phyloP scores from a whole-genome alignment of 2,329 filamentous ascomycete genomes.

The Esteya vermicola region DNA sequence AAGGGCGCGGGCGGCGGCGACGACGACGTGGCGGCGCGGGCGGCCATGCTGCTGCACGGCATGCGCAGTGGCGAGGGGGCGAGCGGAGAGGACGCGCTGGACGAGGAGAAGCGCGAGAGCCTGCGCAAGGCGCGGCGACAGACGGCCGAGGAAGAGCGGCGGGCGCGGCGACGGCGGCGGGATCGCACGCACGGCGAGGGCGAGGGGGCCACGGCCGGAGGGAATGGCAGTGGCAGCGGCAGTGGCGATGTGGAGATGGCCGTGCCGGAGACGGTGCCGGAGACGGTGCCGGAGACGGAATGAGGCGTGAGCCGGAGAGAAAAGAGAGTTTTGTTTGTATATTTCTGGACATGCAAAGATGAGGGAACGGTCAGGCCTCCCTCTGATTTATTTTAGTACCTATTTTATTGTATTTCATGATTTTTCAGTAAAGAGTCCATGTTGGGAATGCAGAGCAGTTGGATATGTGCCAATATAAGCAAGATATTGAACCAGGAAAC shows the following conservation, averaged over 20 bases:
- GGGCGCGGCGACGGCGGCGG: conserved; percentile 50
- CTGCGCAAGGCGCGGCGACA: conserved; percentile 50
- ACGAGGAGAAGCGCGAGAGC: conserved; percentile 40
- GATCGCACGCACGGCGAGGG: conserved; percentile 39
- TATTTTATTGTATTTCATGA: no score
- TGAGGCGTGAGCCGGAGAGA: no score
- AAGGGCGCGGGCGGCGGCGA: conserved; percentile 43
- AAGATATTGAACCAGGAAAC: no score
- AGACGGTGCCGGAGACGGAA: background rate
- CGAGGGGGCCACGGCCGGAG: conserved; percentile 21
- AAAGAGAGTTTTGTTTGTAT: no score
- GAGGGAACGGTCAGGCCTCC: no score
- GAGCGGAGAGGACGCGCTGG: conserved; percentile 39
- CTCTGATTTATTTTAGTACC: background rate
- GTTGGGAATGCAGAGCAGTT: no score
- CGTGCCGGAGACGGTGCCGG: background rate
- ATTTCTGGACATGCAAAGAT: no score
- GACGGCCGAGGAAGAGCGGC: conserved; percentile 66
- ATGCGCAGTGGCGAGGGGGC: conserved; percentile 54
- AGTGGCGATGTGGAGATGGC: background rate
- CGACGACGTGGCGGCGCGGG: conserved; percentile 73
- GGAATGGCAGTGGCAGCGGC: background rate
- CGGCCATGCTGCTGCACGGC: conserved; percentile 70
- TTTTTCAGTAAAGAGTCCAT: no score
- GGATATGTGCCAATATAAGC: background rate